Conservation (phyloP, 31 red algal species). For the Odonthalia washingtoniensis region DNA sequence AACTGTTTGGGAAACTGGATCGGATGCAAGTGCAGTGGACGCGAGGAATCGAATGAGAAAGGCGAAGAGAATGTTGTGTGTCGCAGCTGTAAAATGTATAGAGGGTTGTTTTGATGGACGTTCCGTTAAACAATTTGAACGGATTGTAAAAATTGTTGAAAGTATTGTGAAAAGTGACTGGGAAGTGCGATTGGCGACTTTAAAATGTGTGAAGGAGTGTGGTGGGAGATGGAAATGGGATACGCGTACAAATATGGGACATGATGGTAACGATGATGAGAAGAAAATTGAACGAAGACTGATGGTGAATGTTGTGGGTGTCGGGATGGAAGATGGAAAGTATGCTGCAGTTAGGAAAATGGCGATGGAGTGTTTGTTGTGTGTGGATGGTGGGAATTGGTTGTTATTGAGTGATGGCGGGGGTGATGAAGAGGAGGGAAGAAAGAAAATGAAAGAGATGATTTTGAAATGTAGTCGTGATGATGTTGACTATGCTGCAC, state of each 20-base stretch:
- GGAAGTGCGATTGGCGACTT: conserved; percentile 46
- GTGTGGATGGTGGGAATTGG: conserved; percentile 18
- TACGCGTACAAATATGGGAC: neutral
- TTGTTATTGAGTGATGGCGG: neutral
- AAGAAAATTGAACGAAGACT: neutral
- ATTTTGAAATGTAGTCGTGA: neutral
- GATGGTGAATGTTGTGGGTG: conserved; percentile 10
- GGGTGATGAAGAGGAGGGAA: neutral
- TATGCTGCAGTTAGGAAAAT: conserved; percentile 24
- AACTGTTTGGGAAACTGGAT: conserved; percentile 73
- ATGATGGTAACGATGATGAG: neutral
- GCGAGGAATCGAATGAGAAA: conserved; percentile 61
- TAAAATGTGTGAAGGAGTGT: conserved; percentile 26
- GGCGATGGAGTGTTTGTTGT: neutral
- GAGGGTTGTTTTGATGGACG: conserved; percentile 31
- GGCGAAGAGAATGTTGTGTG: conserved; percentile 45
- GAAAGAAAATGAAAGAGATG: neutral
- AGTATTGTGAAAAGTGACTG: conserved; percentile 52
- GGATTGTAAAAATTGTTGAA: conserved; percentile 43
- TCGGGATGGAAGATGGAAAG: conserved; percentile 33
- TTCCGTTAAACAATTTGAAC: conserved; percentile 14
- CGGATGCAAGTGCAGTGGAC: conserved; percentile 65
- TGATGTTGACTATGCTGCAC: conserved; percentile 4
- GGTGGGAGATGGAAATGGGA: neutral
- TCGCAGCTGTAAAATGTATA: conserved; percentile 42